Percentiles rank a stretch among this genome's conserved stretches.
Evolutionary conservation across 2,329 filamentous ascomycete species (phyloP).

Genomic region (Beauveria sp.): DNA sequence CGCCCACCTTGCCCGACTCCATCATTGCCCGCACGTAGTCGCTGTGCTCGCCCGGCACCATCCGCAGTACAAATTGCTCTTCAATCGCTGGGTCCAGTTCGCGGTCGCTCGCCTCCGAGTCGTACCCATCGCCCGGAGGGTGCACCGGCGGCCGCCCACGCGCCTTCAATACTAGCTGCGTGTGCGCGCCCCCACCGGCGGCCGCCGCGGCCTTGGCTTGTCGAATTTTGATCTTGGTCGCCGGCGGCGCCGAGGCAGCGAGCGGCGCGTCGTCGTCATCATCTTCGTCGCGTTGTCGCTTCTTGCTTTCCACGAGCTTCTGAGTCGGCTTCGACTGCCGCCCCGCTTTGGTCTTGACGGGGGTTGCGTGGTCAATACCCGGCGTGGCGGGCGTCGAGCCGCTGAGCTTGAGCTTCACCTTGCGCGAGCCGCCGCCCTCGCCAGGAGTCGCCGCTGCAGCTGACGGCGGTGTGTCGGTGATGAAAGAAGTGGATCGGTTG

Average conservation of each 20-base stretch:
- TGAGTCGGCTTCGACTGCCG: conserved; percentile 51
- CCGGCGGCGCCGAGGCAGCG: conserved; percentile 22
- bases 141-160: conserved; percentile 62
- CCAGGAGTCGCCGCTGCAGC: conserved; percentile 18
- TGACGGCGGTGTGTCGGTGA: conserved; percentile 18
- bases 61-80: conserved; percentile 81
- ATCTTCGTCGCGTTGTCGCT: conserved; percentile 49
- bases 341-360: conserved; percentile 51
- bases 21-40: conserved; percentile 74
- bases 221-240: conserved; percentile 48
- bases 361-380: conserved; percentile 18
- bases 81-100: conserved; percentile 84
- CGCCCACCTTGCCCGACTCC: conserved; percentile 67
- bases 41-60: conserved; percentile 77
- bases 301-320: conserved; percentile 51
- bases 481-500: conserved; percentile 28
- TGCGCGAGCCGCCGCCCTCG: conserved; percentile 25
- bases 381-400: conserved; percentile 32
- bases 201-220: conserved; percentile 25
- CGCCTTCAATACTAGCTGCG: conserved; percentile 45
- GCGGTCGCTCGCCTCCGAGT: conserved; percentile 88
- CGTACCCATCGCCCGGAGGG: conserved; percentile 81
- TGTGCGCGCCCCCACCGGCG: conserved; percentile 22
- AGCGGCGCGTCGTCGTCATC: conserved; percentile 37
- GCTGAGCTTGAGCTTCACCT: conserved; percentile 35